Evolutionary conservation across 2,329 filamentous ascomycete genomes (phyloP).

Genomic region (Peltaster fructicola): DNA sequence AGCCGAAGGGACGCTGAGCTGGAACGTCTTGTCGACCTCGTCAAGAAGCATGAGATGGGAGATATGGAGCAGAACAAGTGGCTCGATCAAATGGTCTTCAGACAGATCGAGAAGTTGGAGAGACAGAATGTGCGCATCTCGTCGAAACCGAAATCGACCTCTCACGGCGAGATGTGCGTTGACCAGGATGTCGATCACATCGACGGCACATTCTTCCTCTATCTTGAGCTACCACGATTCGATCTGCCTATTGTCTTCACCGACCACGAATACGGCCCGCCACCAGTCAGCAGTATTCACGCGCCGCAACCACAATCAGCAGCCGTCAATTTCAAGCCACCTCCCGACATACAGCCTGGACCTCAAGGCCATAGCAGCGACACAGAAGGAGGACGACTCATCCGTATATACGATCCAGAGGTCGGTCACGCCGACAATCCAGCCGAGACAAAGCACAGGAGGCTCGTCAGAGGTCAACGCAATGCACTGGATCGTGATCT

Average conservation of each 20-base stretch:
- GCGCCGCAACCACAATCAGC: slow-evolving; percentile 38
- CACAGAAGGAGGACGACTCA: slow-evolving; percentile 39
- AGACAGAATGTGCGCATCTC: slow-evolving; percentile 23
- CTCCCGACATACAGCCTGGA: slow-evolving; percentile 76
- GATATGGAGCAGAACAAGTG: slow-evolving; percentile 86
- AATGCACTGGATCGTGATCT: slow-evolving; percentile 88
- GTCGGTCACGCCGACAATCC: slow-evolving; percentile 80
- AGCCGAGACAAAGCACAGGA: slow-evolving; percentile 83
- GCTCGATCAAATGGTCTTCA: slow-evolving; percentile 88
- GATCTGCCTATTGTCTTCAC: slow-evolving; percentile 93
- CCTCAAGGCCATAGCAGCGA: slow-evolving; percentile 58
- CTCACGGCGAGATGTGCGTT: slow-evolving; percentile 10
- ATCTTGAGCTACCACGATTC: slow-evolving; percentile 83
- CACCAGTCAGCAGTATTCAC: slow-evolving; percentile 55
- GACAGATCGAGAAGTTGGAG: slow-evolving; percentile 58
- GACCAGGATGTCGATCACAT: slow-evolving; percentile 27
- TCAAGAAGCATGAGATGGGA: slow-evolving; percentile 97
- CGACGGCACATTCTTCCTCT: slow-evolving; percentile 59
- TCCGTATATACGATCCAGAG: slow-evolving; percentile 86
- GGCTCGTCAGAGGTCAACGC: slow-evolving; percentile 77
- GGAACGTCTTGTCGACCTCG: slow-evolving; percentile 69
- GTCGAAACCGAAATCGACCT: slow-evolving; percentile 6
- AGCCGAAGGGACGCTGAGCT: slow-evolving; percentile 45
- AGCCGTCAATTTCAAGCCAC: slow-evolving; percentile 56
- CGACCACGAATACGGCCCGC: slow-evolving; percentile 78